Base-by-base conservation (phyloP, 495 filamentous ascomycete species). In the Halenospora varia region DNA sequence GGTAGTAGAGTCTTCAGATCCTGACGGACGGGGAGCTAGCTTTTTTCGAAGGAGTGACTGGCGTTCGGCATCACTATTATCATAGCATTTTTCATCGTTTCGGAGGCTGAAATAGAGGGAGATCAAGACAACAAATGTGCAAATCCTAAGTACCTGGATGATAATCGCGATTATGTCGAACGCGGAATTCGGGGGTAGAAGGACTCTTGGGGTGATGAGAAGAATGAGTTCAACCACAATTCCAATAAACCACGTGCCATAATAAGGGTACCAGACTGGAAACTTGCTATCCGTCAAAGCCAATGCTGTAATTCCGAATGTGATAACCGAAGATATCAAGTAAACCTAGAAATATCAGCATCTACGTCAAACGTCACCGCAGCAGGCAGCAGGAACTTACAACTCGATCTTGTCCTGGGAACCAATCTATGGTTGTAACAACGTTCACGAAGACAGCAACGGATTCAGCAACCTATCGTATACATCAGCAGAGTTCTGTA, bases 241-340 rank as follows among this genome's bases (percentile, higher is more conserved):
- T 15, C 74, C 77, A 20, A 86, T 56, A 20, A 77, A 60, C 73
- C 84, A 82, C 4, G 79, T 75, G 10, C 81, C 82, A 35, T 74
- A 77, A 58, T 80, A 84, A 0, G 82, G 81, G 56, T 86, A 82
- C 84, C 84, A 86, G 17, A 85, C 78, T 10, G 75, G 71, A 46
- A 74, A 73, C 46, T 68, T 51, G 15, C 70, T 68, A 44, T 79
- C 77, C 20, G 70, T 68, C 4, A 87, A 70, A 8, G 72, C 73
- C 20, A 78, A 71, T 58, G 80, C 71, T 53, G 83, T 71, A 22
- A 82, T 70, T 8, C 77, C 78, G 62, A 79, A 85, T 4, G 77
- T 73, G 26, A 87, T 62, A 44, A 79, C 68, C 48, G 78, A 81
- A 6, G 81, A 76, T 40, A 86, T 70, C 25, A 82, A 68, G 53